A percentile compares a stretch with the other conserved stretches of the same genome.
Evolutionary conservation across 768 basidiomycete genomes (phyloP).

Genomic region (Pholiota molesta): DNA sequence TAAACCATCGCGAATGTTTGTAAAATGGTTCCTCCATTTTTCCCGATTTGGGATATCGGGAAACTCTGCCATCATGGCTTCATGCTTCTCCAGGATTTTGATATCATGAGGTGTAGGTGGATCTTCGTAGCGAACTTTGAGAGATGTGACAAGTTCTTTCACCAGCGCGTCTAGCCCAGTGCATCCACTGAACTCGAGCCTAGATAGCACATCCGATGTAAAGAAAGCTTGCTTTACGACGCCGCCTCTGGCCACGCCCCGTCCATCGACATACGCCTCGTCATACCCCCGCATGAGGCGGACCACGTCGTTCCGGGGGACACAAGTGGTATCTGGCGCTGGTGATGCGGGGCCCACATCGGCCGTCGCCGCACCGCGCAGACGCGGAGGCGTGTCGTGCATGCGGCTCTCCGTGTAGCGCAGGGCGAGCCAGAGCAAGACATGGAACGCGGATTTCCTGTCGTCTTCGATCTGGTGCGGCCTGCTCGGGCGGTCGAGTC

Average conservation of each 20-base stretch:
- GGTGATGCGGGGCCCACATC: no score
- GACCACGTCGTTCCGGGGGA: not conserved
- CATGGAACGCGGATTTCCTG: not conserved
- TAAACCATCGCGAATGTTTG: no score
- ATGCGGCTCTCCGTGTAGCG: not conserved
- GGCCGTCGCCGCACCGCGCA: no score
- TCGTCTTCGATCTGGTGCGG: not conserved
- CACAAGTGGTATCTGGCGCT: no score
- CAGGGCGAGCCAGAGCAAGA: not conserved
- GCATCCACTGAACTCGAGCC: not conserved
- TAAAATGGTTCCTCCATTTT: no score
- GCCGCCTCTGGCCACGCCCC: not conserved
- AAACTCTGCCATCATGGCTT: no score
- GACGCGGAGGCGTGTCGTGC: no score
- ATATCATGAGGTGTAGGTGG: no score
- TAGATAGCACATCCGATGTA: not conserved
- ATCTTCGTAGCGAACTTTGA: no score
- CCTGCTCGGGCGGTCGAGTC: not conserved
- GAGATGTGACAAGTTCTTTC: not conserved
- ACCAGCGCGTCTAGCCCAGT: not conserved
- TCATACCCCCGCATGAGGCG: not conserved
- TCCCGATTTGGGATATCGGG: no score
- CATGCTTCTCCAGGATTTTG: no score
- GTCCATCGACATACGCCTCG: not conserved
- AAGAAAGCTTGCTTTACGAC: not conserved